A percentile compares a stretch with the other conserved stretches of the same genome.
Evolutionary conservation across 352 stramenopile species (phyloP).

Genomic region (Globisporangium irregulare): DNA sequence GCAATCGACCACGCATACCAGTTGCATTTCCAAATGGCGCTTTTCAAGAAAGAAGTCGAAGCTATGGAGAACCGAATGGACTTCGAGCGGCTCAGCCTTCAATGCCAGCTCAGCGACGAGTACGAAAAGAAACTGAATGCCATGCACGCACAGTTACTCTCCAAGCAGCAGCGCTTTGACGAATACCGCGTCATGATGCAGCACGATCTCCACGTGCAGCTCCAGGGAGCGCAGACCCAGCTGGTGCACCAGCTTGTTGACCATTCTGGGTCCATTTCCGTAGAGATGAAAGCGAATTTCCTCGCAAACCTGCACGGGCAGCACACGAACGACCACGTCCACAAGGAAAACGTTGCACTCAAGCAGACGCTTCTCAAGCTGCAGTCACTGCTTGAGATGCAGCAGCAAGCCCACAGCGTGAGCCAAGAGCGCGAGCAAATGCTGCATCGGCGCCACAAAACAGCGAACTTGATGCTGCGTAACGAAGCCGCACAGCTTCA

Average conservation of each 20-base stretch:
- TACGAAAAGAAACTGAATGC: conserved; percentile 59
- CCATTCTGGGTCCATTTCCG: conserved; percentile 42
- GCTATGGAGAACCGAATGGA: conserved; percentile 27
- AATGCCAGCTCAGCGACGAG: conserved; percentile 41
- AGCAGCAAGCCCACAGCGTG: conserved; percentile 42
- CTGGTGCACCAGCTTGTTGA: conserved; percentile 61
- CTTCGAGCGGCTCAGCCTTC: conserved; percentile 38
- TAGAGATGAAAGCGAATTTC: conserved; percentile 52
- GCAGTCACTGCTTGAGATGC: conserved; percentile 59
- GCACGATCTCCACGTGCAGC: conserved; percentile 52
- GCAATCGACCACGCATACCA: conserved; percentile 38
- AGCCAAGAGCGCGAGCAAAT: conserved; percentile 39
- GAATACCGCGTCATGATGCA: conserved; percentile 59
- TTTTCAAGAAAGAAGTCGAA: conserved; percentile 28
- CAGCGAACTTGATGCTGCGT: conserved; percentile 29
- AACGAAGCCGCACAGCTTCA: conserved; percentile 49
- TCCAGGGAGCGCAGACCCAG: conserved; percentile 50
- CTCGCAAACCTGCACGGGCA: conserved; percentile 46
- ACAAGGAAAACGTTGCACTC: conserved; percentile 62
- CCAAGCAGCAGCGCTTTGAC: conserved; percentile 63
- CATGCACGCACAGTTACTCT: conserved; percentile 48
- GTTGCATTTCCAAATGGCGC: conserved; percentile 42
- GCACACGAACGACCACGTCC: conserved; percentile 34
- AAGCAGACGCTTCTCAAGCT: conserved; percentile 71
- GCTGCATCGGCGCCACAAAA: conserved; percentile 35